A percentile compares a stretch with the other conserved stretches of the same genome.
Evolutionary conservation across 2,329 filamentous ascomycete genomes (phyloP).

Genomic region (Phyllosticta citrichinensis): DNA sequence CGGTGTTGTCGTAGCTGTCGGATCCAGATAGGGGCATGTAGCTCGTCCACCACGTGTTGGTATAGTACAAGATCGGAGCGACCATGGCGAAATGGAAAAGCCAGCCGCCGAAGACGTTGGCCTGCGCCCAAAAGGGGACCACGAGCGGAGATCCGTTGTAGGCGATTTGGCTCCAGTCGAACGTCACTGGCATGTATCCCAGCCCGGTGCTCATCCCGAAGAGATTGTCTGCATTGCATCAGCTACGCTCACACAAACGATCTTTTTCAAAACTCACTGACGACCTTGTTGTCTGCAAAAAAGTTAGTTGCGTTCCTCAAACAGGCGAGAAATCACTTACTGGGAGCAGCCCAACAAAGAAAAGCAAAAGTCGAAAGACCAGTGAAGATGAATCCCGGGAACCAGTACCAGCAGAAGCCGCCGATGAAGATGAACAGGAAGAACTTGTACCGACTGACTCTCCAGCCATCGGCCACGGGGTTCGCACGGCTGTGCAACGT

Average conservation of each 20-base stretch:
- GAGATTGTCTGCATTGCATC: slow-evolving; percentile 13
- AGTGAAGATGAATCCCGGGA: slow-evolving; percentile 17
- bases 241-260: no score
- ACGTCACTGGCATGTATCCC: slow-evolving; percentile 17
- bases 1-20: slow-evolving; percentile 56
- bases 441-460: slow-evolving; percentile 17
- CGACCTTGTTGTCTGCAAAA: slow-evolving; percentile 15
- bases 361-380: slow-evolving; percentile 19
- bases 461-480: slow-evolving; percentile 23
- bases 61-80: slow-evolving; percentile 34
- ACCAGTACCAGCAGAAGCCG: slow-evolving; percentile 20
- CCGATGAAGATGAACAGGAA: slow-evolving; percentile 16
- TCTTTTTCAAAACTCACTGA: slow-evolving; percentile 8
- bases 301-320: background rate
- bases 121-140: slow-evolving; percentile 25
- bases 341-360: slow-evolving; percentile 18
- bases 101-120: slow-evolving; percentile 36
- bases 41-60: slow-evolving; percentile 41
- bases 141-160: slow-evolving; percentile 16
- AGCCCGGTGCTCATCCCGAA: slow-evolving; percentile 19
- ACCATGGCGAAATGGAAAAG: slow-evolving; percentile 25
- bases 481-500: slow-evolving; percentile 21
- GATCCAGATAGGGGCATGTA: slow-evolving; percentile 14
- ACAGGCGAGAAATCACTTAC: background rate
- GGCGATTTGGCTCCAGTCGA: slow-evolving; percentile 19